Evolutionary conservation across 495 filamentous ascomycete species (phyloP).

Genomic region (Staphylotrichum longicolle): DNA sequence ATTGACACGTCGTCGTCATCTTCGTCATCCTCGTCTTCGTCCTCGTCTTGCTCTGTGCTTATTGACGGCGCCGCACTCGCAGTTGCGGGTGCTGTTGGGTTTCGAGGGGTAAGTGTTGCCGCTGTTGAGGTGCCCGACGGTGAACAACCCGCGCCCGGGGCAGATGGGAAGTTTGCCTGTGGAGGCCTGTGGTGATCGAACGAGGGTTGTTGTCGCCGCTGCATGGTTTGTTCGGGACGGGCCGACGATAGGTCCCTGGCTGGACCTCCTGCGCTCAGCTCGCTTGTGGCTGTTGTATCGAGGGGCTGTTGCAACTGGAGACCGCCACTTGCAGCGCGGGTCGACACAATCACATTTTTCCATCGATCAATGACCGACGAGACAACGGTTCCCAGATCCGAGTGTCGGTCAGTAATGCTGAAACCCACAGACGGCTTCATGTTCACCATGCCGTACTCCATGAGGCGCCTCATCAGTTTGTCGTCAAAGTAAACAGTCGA

Average conservation of each 20-base stretch:
- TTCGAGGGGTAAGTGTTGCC: conserved; percentile 1
- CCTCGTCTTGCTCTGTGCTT: conserved; percentile 12
- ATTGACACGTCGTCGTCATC: conserved; percentile 11
- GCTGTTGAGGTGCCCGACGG: conserved; percentile 20
- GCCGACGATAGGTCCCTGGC: too few species aligned
- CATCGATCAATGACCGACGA: conserved; percentile 50
- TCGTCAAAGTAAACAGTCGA: conserved; percentile 57
- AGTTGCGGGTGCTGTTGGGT: conserved; percentile 1
- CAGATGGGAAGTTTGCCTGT: background rate
- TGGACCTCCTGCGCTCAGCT: too few species aligned
- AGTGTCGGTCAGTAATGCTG: conserved; percentile 42
- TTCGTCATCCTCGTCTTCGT: conserved; percentile 29
- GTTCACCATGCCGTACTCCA: conserved; percentile 31
- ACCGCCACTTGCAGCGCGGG: conserved; percentile 33
- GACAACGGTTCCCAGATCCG: conserved; percentile 47
- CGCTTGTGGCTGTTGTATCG: conserved; percentile 12
- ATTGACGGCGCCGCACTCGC: conserved; percentile 20
- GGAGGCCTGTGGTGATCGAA: conserved; percentile 13
- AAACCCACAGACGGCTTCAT: conserved; percentile 37
- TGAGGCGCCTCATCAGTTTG: conserved; percentile 38
- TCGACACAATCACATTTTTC: conserved; percentile 50
- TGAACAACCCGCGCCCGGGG: conserved; percentile 4
- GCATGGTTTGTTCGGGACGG: background rate
- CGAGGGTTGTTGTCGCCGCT: conserved; percentile 13
- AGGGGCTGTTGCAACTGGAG: conserved; percentile 40